phyloP scores from a whole-genome alignment of 2,329 filamentous ascomycete species.

The Rhynchosporium graminicola region DNA sequence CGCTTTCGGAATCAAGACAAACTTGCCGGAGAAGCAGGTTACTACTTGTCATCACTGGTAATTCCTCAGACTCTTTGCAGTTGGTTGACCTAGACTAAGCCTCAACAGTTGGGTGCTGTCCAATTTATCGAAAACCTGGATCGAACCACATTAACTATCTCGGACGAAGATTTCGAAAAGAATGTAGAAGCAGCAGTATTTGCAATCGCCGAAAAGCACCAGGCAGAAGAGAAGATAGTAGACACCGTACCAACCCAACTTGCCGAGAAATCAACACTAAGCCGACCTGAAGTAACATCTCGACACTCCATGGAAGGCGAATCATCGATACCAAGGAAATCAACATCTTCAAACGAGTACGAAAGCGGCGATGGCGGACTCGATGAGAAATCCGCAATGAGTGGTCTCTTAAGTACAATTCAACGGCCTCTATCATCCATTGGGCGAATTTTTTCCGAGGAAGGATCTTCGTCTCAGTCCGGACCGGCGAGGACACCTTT shows the following conservation, averaged over 20 bases:
- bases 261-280: conserved; percentile 50
- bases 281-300: conserved; percentile 58
- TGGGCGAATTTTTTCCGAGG: conserved; percentile 89
- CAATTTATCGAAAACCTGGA: conserved; percentile 98
- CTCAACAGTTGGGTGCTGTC: conserved; percentile 76
- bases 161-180: conserved; percentile 91
- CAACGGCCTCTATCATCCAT: conserved; percentile 90
- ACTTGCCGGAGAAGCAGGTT: conserved; percentile 93
- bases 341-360: conserved; percentile 55
- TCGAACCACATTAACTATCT: conserved; percentile 87
- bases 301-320: conserved; percentile 61
- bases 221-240: conserved; percentile 52
- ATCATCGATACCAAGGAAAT: conserved; percentile 56
- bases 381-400: conserved; percentile 79
- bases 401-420: conserved; percentile 83
- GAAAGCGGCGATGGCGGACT: conserved; percentile 49
- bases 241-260: conserved; percentile 40
- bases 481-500: conserved; percentile 48
- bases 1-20: conserved; percentile 98
- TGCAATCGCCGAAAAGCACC: conserved; percentile 89
- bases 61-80: conserved; percentile 34
- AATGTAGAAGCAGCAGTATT: conserved; percentile 97
- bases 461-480: conserved; percentile 40
- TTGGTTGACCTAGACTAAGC: conserved; percentile 16
- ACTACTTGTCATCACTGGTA: conserved; percentile 93